Evolutionary conservation across 1,284 basidiomycete species (phyloP).

Genomic region (Puccinia sorghi): DNA sequence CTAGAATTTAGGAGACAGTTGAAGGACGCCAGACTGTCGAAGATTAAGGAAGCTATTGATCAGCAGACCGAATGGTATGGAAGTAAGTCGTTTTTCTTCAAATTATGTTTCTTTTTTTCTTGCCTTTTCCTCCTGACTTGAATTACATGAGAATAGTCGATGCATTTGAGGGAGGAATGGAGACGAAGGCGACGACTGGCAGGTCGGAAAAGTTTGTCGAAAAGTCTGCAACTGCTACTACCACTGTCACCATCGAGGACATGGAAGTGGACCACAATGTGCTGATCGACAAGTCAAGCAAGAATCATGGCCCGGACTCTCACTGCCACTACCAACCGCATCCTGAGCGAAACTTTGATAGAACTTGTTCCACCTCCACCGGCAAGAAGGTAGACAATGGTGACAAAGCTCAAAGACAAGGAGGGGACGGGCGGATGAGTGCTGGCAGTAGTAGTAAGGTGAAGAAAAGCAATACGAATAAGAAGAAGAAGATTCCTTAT

Average conservation of each 20-base stretch:
- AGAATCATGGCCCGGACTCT: not conserved
- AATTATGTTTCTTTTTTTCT: too few relatives aligned
- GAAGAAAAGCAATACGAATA: constrained; percentile 1
- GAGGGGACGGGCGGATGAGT: too few relatives aligned
- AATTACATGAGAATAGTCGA: constrained; percentile 5
- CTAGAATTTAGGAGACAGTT: constrained; percentile 37
- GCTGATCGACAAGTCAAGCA: not conserved
- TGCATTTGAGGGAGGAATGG: constrained; percentile 21
- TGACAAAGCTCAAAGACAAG: too few relatives aligned
- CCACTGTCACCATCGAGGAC: constrained; percentile 41
- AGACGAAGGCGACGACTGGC: not conserved
- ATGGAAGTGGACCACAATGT: constrained; percentile 38
- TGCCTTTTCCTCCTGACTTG: too few relatives aligned
- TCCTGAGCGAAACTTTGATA: constrained; percentile 6
- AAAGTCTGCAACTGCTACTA: not conserved
- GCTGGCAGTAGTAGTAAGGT: not conserved
- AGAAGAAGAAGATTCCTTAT: constrained; percentile 45
- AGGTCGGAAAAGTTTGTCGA: constrained; percentile 19
- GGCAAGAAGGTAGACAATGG: not conserved
- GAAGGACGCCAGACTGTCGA: constrained; percentile 21
- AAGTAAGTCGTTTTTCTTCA: constrained; percentile 16
- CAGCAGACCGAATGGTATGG: constrained; percentile 46
- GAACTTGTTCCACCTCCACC: not conserved
- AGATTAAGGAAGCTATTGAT: constrained; percentile 35
- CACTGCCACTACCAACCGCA: constrained; percentile 12